Evolutionary conservation across 345 rosid species (phyloP).

Genomic region (Sonneratia caseolaris): DNA sequence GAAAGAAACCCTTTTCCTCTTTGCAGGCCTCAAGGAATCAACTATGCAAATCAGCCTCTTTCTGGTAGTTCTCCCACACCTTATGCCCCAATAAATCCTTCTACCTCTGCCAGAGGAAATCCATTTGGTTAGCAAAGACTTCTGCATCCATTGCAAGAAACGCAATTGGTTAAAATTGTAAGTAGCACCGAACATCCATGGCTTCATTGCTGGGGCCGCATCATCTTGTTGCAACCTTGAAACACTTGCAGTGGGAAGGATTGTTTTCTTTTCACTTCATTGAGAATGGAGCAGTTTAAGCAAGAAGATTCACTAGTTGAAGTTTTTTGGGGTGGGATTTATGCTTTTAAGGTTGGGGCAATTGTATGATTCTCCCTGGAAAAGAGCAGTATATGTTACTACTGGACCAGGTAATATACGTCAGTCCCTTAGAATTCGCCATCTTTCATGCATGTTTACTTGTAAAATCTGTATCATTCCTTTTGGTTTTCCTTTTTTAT

Average conservation of each 20-base stretch:
- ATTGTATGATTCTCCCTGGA: not conserved
- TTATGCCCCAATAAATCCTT: slow-evolving; percentile 18
- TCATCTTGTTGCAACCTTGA: slow-evolving; percentile 27
- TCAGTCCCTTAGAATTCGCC: not conserved
- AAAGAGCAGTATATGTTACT: not conserved
- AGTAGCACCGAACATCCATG: slow-evolving; percentile 3
- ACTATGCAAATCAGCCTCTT: slow-evolving; percentile 32
- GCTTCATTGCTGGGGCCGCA: slow-evolving; percentile 14
- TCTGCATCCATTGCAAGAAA: slow-evolving; percentile 32
- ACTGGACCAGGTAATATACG: not conserved
- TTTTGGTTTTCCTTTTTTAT: not conserved
- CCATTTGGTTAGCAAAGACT: slow-evolving; percentile 46
- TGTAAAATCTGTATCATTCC: not conserved
- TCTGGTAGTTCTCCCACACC: slow-evolving; percentile 25
- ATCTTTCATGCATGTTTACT: not conserved
- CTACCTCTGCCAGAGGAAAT: slow-evolving; percentile 50
- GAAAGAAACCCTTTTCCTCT: not conserved
- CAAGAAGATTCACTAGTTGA: not conserved
- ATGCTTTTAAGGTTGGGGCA: not conserved
- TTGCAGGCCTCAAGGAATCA: slow-evolving; percentile 29
- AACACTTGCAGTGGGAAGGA: slow-evolving; percentile 21
- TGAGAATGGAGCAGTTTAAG: slow-evolving; percentile 4
- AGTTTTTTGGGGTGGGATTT: not conserved
- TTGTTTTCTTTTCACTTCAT: slow-evolving; percentile 13
- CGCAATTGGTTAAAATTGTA: slow-evolving; percentile 47